These are phyloP conservation scores for Acidiella bohemica DNA, from an alignment of 495 filamentous ascomycete genomes.

Conservation along the genomic window DNA sequence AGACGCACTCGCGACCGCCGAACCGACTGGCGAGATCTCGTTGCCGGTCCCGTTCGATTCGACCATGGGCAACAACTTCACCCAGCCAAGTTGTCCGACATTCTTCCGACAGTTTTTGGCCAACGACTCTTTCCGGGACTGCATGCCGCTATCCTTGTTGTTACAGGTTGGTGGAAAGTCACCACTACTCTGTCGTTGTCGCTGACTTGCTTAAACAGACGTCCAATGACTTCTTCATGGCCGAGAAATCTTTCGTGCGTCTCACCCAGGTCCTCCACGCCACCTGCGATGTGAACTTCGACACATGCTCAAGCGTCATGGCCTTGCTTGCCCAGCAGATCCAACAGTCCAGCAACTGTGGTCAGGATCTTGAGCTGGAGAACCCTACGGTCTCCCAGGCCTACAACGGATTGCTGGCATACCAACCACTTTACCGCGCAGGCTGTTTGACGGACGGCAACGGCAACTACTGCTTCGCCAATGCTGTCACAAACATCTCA, in stretches of 20 bases:
- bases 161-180: constrained; percentile 52
- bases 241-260: constrained; percentile 45
- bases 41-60: constrained; percentile 64
- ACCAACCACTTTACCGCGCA: constrained; percentile 62
- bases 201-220: too few species aligned
- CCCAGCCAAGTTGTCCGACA: constrained; percentile 41
- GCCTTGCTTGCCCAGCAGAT: constrained; percentile 44
- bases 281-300: constrained; percentile 51
- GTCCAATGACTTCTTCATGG: constrained; percentile 65
- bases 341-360: constrained; percentile 47
- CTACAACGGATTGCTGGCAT: constrained; percentile 58
- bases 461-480: constrained; percentile 61
- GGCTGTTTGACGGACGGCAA: constrained; percentile 52
- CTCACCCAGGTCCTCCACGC: constrained; percentile 59
- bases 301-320: constrained; percentile 47
- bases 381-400: constrained; percentile 61
- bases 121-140: constrained; percentile 49
- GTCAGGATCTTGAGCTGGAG: constrained; percentile 46
- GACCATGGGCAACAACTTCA: constrained; percentile 56
- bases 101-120: constrained; percentile 58
- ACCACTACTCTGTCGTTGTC: too few species aligned
- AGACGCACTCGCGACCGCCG: constrained; percentile 1
- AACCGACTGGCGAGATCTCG: constrained; percentile 14
- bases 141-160: constrained; percentile 62
- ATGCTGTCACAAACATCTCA: constrained; percentile 62